A percentile compares a stretch with the other conserved stretches of the same genome.
phyloP scores from a whole-genome alignment of 202 grass and related monocot genomes.

The Musa balbisiana region DNA sequence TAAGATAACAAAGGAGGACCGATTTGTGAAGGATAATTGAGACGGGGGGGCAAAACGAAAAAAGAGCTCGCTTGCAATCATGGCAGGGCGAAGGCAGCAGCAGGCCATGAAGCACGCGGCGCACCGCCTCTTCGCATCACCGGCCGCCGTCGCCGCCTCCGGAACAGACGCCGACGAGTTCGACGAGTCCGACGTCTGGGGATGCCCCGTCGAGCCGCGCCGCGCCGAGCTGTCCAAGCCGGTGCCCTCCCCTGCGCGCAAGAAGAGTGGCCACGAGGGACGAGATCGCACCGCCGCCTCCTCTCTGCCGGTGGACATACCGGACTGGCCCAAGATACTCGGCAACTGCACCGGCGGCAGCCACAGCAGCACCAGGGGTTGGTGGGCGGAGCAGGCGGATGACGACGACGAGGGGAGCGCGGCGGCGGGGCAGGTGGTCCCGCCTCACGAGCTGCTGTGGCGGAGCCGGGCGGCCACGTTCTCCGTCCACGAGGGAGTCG shows the following conservation, averaged over 20 bases:
- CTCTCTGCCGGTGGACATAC: constrained; percentile 70
- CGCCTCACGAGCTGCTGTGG: constrained; percentile 81
- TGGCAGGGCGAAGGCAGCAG: constrained; percentile 53
- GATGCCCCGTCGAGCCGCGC: constrained; percentile 3
- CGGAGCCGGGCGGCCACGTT: constrained; percentile 44
- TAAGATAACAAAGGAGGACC: no score
- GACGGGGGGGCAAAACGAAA: no score
- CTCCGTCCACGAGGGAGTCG: constrained; percentile 89
- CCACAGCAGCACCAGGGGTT: constrained; percentile 18
- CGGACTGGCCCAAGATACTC: constrained; percentile 92
- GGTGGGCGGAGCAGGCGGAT: constrained; percentile 16
- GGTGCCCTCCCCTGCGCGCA: not conserved
- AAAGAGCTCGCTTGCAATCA: not conserved
- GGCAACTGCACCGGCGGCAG: constrained; percentile 40
- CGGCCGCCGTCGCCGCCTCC: constrained; percentile 1
- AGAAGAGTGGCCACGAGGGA: not conserved
- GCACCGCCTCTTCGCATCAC: constrained; percentile 56
- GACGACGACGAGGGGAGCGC: not conserved
- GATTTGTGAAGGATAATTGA: no score
- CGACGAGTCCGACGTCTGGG: constrained; percentile 20
- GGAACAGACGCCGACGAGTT: constrained; percentile 1
- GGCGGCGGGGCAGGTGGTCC: constrained; percentile 24
- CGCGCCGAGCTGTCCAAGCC: not conserved
- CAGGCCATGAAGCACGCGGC: constrained; percentile 42
- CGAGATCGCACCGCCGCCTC: constrained; percentile 2